These are phyloP conservation scores for Fusarium clavum DNA, from an alignment of 2,329 filamentous ascomycete species.

Conservation along the genomic window DNA sequence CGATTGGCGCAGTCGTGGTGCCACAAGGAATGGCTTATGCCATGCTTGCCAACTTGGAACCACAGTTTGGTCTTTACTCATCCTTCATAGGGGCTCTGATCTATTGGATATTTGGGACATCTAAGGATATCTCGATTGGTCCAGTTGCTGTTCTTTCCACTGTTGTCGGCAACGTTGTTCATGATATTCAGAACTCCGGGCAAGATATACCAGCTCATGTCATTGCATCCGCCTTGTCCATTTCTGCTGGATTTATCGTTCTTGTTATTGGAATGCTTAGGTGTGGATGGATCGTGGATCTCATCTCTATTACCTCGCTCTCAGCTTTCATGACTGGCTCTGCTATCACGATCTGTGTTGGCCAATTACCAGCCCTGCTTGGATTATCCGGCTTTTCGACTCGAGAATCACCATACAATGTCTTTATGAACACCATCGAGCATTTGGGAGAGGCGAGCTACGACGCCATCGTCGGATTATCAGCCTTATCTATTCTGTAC, in stretches of 20 bases:
- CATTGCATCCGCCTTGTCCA: conserved; percentile 81
- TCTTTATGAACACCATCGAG: conserved; percentile 86
- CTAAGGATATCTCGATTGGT: conserved; percentile 98
- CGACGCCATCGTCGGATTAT: conserved; percentile 92
- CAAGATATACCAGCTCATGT: conserved; percentile 71
- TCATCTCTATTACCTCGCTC: conserved; percentile 90
- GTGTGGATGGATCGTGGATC: conserved; percentile 89
- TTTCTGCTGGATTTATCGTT: conserved; percentile 83
- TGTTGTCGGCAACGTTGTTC: conserved; percentile 84
- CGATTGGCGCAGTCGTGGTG: conserved; percentile 78
- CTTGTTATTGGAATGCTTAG: conserved; percentile 81
- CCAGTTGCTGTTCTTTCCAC: conserved; percentile 97
- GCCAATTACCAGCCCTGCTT: conserved; percentile 85
- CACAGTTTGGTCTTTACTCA: conserved; percentile 84
- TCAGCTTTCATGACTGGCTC: conserved; percentile 98
- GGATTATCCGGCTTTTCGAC: conserved; percentile 82
- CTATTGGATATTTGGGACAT: conserved; percentile 98
- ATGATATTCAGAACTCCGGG: conserved; percentile 66
- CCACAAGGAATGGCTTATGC: conserved; percentile 98
- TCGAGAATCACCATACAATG: conserved; percentile 80
- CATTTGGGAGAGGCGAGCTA: conserved; percentile 73
- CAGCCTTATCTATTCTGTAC: conserved; percentile 82
- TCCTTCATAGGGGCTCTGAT: conserved; percentile 95
- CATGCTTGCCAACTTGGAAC: conserved; percentile 79
- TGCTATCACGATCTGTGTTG: conserved; percentile 85